A percentile compares a stretch with the other conserved stretches of the same genome.
Evolutionary conservation across 2,329 filamentous ascomycete species (phyloP).

Genomic region (Thelonectria blattea): DNA sequence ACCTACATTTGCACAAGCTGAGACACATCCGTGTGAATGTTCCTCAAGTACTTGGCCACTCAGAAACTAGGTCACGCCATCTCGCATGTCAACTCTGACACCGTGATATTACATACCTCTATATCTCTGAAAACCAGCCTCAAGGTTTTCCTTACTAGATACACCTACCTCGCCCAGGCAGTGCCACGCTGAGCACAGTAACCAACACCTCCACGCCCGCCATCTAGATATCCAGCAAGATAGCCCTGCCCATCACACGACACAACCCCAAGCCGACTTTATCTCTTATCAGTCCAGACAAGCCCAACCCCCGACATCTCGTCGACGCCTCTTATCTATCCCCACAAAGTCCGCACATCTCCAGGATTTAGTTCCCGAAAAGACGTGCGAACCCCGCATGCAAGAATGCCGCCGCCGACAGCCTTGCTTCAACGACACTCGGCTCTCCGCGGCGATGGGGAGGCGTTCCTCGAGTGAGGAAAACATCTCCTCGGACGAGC

Average conservation of each 20-base stretch:
- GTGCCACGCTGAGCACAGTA: neutral
- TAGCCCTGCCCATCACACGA: neutral
- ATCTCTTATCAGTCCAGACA: constrained; percentile 8
- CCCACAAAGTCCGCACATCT: constrained; percentile 10
- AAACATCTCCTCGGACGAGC: neutral
- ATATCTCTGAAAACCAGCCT: neutral
- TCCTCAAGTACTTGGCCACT: too few relatives aligned
- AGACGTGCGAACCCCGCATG: constrained; percentile 6
- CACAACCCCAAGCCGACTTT: neutral
- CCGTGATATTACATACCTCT: neutral
- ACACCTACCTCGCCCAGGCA: neutral
- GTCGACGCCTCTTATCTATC: constrained; percentile 15
- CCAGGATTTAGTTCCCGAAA: constrained; percentile 15
- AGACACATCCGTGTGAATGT: too few relatives aligned
- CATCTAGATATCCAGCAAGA: neutral
- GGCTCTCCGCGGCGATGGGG: neutral
- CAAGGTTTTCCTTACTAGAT: neutral
- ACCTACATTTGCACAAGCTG: too few relatives aligned
- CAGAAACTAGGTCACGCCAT: neutral
- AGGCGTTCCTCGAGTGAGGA: neutral
- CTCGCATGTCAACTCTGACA: neutral
- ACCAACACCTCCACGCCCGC: neutral
- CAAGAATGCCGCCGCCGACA: neutral
- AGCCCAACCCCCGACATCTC: neutral
- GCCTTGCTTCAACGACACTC: neutral